phyloP scores from a whole-genome alignment of 176 grass and related monocot genomes.

The Triticum aestivum region DNA sequence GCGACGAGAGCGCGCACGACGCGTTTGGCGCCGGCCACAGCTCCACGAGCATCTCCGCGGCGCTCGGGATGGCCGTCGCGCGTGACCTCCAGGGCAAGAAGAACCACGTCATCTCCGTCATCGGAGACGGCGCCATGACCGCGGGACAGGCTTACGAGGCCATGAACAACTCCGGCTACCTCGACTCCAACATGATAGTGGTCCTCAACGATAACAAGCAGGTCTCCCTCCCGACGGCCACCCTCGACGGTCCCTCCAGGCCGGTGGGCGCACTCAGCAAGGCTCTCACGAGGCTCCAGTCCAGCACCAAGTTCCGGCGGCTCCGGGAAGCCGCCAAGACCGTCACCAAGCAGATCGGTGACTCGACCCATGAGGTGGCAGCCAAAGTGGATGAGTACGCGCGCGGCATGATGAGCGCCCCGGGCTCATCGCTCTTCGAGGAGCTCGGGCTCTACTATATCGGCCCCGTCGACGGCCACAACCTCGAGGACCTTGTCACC shows the following conservation, averaged over 20 bases:
- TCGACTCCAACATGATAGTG: slow-evolving; percentile 89
- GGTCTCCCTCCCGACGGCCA: slow-evolving; percentile 88
- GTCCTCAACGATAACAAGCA: slow-evolving; percentile 98
- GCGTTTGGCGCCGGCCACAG: slow-evolving; percentile 91
- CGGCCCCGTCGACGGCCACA: slow-evolving; percentile 92
- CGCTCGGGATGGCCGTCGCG: slow-evolving; percentile 89
- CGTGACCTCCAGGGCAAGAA: slow-evolving; percentile 68
- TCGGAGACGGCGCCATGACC: slow-evolving; percentile 97
- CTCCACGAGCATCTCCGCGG: slow-evolving; percentile 94
- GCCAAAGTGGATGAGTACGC: slow-evolving; percentile 85
- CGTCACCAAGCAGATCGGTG: slow-evolving; percentile 90
- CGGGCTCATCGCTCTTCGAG: slow-evolving; percentile 75
- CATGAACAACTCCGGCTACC: slow-evolving; percentile 92
- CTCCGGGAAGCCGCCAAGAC: slow-evolving; percentile 81
- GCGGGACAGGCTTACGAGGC: slow-evolving; percentile 96
- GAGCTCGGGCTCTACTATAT: slow-evolving; percentile 98
- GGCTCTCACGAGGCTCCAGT: slow-evolving; percentile 84
- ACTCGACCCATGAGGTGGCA: slow-evolving; percentile 61
- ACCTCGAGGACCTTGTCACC: slow-evolving; percentile 66
- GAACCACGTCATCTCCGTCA: slow-evolving; percentile 89
- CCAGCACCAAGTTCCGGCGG: slow-evolving; percentile 81
- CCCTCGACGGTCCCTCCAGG: slow-evolving; percentile 68
- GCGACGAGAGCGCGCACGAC: slow-evolving; percentile 93
- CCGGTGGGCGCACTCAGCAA: slow-evolving; percentile 88
- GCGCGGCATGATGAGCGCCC: slow-evolving; percentile 67